Conservation (phyloP, 345 rosid species). For the Trapa bicornis region DNA sequence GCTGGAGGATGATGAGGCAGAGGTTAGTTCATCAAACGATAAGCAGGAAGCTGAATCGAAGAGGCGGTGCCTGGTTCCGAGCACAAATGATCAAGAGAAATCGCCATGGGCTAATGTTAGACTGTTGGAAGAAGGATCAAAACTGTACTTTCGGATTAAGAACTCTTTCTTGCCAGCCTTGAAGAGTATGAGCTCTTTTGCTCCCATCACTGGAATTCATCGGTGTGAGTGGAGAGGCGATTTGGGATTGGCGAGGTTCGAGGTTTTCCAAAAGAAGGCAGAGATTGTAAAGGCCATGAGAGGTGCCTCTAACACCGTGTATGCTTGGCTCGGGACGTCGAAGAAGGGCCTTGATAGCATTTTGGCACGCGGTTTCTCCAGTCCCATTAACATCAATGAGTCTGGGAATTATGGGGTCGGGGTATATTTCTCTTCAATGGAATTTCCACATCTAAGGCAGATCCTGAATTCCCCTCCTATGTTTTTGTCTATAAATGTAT, state of each 20-base stretch:
- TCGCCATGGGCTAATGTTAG: constrained; percentile 19
- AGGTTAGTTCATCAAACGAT: constrained; percentile 16
- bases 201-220: constrained; percentile 22
- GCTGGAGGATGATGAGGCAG: constrained; percentile 11
- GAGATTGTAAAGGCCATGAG: constrained; percentile 17
- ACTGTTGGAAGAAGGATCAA: constrained; percentile 17
- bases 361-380: constrained; percentile 30
- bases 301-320: constrained; percentile 17
- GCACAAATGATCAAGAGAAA: neutral
- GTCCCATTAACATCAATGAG: constrained; percentile 12
- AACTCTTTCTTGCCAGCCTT: constrained; percentile 20
- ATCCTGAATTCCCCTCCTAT: neutral
- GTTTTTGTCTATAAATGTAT: neutral
- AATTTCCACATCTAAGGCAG: constrained; percentile 25
- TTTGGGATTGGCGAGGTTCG: constrained; percentile 19
- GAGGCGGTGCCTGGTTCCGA: constrained; percentile 11
- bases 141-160: constrained; percentile 10
- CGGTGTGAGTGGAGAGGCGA: constrained; percentile 14
- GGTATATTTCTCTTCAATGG: constrained; percentile 26
- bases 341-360: constrained; percentile 14
- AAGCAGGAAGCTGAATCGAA: constrained; percentile 11
- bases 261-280: constrained; percentile 22
- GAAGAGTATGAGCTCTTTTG: constrained; percentile 11
- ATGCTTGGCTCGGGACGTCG: constrained; percentile 37
- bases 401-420: constrained; percentile 23